Conservation (phyloP, 75 land plant genomes). For the Gnetum montanum region DNA sequence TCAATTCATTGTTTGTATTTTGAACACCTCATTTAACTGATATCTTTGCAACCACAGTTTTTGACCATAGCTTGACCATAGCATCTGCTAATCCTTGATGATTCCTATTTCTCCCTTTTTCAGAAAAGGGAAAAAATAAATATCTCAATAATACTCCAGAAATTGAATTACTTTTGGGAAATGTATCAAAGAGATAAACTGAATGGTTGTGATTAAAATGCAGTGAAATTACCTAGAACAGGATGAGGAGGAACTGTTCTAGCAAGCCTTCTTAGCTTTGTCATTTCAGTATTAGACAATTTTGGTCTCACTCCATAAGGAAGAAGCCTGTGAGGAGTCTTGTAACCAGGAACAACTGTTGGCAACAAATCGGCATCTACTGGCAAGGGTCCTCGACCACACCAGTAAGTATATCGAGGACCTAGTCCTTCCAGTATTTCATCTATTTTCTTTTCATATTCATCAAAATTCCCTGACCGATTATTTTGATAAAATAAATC, state of each 20-base stretch:
- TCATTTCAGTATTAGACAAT: constrained; percentile 49
- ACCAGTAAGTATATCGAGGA: constrained; percentile 84
- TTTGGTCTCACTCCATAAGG: constrained; percentile 67
- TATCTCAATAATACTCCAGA: too few relatives aligned
- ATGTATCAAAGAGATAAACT: too few relatives aligned
- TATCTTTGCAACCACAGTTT: constrained; percentile 76
- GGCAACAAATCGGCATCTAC: constrained; percentile 94
- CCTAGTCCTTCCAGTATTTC: constrained; percentile 72
- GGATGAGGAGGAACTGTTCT: constrained; percentile 85
- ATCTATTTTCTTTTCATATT: constrained; percentile 58
- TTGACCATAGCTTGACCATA: constrained; percentile 89
- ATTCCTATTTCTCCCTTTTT: constrained; percentile 81
- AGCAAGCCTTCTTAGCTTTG: constrained; percentile 64
- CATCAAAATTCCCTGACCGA: too few relatives aligned
- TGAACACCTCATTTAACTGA: constrained; percentile 87
- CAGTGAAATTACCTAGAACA: constrained; percentile 70
- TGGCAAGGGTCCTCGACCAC: constrained; percentile 71
- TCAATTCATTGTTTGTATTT: constrained; percentile 79
- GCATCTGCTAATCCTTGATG: constrained; percentile 81
- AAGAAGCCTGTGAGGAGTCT: constrained; percentile 84
- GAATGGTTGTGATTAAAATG: too few relatives aligned
- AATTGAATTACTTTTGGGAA: too few relatives aligned
- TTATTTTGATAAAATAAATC: too few relatives aligned
- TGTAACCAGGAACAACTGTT: constrained; percentile 43
- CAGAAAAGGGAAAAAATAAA: constrained; percentile 2